Percentiles rank a stretch among this genome's conserved stretches.
phyloP scores from a whole-genome alignment of 1,139 yeast species.

The Debaryomyces subglobosus region DNA sequence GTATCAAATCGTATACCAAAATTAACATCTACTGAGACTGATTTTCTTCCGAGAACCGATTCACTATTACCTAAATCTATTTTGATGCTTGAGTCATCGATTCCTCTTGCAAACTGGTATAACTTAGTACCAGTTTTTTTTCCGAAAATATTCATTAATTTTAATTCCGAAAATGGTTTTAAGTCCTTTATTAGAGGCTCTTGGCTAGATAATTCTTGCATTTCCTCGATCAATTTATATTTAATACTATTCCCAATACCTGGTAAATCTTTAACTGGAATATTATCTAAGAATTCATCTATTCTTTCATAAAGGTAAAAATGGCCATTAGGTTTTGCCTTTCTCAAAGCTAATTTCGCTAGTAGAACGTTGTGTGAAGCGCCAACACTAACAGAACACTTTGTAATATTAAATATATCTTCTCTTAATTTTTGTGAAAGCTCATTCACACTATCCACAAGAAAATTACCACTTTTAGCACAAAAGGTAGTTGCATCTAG shows the following conservation, averaged over 20 bases:
- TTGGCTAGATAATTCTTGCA: slow-evolving; percentile 12
- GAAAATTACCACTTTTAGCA: slow-evolving; percentile 12
- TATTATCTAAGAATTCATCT: slow-evolving; percentile 38
- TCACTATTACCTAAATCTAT: slow-evolving; percentile 48
- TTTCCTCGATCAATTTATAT: slow-evolving; percentile 37
- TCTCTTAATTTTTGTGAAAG: slow-evolving; percentile 47
- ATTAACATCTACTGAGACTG: slow-evolving; percentile 86
- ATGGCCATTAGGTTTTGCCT: slow-evolving; percentile 82
- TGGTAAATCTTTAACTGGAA: slow-evolving; percentile 68
- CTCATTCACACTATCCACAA: slow-evolving; percentile 20
- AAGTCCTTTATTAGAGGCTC: slow-evolving; percentile 35
- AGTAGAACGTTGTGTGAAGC: slow-evolving; percentile 69
- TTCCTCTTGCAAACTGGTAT: slow-evolving; percentile 62
- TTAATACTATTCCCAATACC: slow-evolving; percentile 74
- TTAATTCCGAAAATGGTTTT: slow-evolving; percentile 31
- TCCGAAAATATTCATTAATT: slow-evolving; percentile 58
- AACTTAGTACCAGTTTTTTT: slow-evolving; percentile 69
- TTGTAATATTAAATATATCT: slow-evolving; percentile 49
- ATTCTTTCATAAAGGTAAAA: slow-evolving; percentile 37
- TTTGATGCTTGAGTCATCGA: slow-evolving; percentile 62
- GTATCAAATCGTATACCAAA: slow-evolving; percentile 83
- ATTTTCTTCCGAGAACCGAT: slow-evolving; percentile 57
- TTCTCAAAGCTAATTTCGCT: slow-evolving; percentile 74
- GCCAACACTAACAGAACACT: slow-evolving; percentile 80
- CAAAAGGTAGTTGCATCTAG: slow-evolving; percentile 60